Percentiles rank a stretch among this genome's conserved stretches.
phyloP scores from a whole-genome alignment of 2,329 filamentous ascomycete species.

The Fusarium virguliforme region DNA sequence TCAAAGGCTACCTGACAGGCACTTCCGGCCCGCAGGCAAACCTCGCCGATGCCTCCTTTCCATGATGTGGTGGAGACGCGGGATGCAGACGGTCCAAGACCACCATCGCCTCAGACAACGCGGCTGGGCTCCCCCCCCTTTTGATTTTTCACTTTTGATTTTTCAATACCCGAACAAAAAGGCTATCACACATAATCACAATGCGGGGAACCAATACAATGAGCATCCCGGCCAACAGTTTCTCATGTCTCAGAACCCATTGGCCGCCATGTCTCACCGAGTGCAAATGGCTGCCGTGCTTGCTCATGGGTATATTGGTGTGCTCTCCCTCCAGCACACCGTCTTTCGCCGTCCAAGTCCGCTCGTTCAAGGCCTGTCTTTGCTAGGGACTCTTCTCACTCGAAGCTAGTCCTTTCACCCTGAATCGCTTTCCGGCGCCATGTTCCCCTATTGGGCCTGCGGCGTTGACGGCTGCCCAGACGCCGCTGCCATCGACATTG shows the following conservation, averaged over 20 bases:
- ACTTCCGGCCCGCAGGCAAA: neutral
- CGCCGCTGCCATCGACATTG: conserved; percentile 22
- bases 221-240: neutral
- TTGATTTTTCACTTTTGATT: neutral
- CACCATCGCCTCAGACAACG: neutral
- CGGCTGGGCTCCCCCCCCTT: no score
- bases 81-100: conserved; percentile 2
- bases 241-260: neutral
- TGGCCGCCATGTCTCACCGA: conserved; percentile 11
- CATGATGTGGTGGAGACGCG: neutral
- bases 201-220: conserved; percentile 10
- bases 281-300: conserved; percentile 1
- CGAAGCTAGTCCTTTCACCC: neutral
- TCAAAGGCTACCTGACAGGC: neutral
- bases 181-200: conserved; percentile 4
- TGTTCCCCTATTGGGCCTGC: conserved; percentile 23
- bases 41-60: neutral
- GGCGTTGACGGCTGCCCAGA: conserved; percentile 6
- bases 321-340: neutral
- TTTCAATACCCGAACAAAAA: conserved; percentile 1
- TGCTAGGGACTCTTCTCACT: neutral
- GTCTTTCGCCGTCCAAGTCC: neutral
- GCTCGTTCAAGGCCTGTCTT: neutral
- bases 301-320: neutral
- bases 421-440: neutral